Evolutionary conservation across 1,139 yeast genomes (phyloP).

Genomic region (Yamadazyma jaroonii): DNA sequence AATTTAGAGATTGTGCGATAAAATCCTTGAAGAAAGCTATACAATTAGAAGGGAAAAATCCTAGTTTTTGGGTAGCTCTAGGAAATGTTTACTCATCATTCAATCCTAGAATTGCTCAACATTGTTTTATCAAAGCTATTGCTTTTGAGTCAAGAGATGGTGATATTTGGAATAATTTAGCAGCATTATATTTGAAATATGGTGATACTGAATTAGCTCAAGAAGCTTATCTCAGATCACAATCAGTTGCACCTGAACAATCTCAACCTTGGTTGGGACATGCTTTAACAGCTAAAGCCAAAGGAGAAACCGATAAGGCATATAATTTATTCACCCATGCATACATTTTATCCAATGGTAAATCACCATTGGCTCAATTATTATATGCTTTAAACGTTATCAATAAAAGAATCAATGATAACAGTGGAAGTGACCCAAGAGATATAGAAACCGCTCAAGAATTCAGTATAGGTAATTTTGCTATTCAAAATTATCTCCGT

Average conservation of each 20-base stretch:
- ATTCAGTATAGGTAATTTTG: conserved; percentile 63
- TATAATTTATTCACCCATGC: conserved; percentile 71
- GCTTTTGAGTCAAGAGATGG: conserved; percentile 68
- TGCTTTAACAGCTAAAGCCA: conserved; percentile 63
- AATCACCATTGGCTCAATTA: conserved; percentile 66
- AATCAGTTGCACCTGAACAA: conserved; percentile 76
- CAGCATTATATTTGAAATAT: conserved; percentile 65
- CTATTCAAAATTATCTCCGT: conserved; percentile 69
- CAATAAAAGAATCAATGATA: conserved; percentile 34
- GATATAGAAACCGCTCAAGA: conserved; percentile 63
- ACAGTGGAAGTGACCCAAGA: conserved; percentile 45
- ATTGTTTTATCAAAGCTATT: conserved; percentile 83
- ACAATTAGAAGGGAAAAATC: conserved; percentile 63
- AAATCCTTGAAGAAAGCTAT: conserved; percentile 63
- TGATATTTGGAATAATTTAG: conserved; percentile 77
- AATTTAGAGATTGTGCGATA: conserved; percentile 49
- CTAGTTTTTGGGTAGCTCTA: conserved; percentile 77
- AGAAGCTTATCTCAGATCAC: conserved; percentile 71
- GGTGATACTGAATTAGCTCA: conserved; percentile 73
- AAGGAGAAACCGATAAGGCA: conserved; percentile 56
- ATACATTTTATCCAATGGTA: conserved; percentile 70
- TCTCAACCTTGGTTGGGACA: conserved; percentile 86
- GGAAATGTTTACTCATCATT: conserved; percentile 65
- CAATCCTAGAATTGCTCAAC: conserved; percentile 80
- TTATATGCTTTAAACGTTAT: conserved; percentile 66